A percentile compares a stretch with the other conserved stretches of the same genome.
Conservation (phyloP, 2,329 filamentous ascomycete species). For the Aspergillus nomiae region DNA sequence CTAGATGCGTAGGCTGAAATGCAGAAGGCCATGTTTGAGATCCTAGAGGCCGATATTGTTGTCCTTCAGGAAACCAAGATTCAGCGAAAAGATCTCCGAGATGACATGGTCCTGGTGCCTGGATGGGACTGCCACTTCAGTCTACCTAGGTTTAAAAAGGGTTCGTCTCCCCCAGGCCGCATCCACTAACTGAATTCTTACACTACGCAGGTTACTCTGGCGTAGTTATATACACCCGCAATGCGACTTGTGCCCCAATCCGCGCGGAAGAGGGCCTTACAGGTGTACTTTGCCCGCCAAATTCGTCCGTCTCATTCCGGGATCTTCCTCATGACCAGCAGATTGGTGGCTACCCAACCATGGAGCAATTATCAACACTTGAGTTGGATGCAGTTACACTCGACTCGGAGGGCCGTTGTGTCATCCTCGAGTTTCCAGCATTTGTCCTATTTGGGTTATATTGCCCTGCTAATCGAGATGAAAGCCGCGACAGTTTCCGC, state of each 20-base stretch:
- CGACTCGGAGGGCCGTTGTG: constrained; percentile 88
- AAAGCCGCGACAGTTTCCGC: constrained; percentile 79
- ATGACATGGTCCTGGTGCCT: constrained; percentile 93
- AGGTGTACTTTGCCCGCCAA: constrained; percentile 74
- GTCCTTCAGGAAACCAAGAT: constrained; percentile 97
- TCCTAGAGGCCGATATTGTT: constrained; percentile 87
- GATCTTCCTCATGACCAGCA: constrained; percentile 72
- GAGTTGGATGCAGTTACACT: constrained; percentile 69
- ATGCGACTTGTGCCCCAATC: constrained; percentile 79
- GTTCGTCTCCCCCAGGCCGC: constrained; percentile 44
- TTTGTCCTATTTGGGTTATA: constrained; percentile 95
- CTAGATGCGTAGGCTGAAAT: not conserved
- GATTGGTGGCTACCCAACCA: constrained; percentile 85
- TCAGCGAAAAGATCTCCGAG: constrained; percentile 83
- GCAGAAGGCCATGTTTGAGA: constrained; percentile 83
- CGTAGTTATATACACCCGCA: constrained; percentile 93
- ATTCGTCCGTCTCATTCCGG: constrained; percentile 69
- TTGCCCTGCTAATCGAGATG: constrained; percentile 85
- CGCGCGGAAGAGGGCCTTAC: constrained; percentile 93
- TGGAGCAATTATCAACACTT: constrained; percentile 64
- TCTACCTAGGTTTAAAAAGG: constrained; percentile 90
- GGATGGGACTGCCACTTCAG: constrained; percentile 98
- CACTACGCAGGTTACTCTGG: constrained; percentile 77
- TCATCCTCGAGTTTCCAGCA: constrained; percentile 88
- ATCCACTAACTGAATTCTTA: constrained; percentile 7